Conservation (phyloP, 2,329 filamentous ascomycete species). For the Fusarium dimerum region DNA sequence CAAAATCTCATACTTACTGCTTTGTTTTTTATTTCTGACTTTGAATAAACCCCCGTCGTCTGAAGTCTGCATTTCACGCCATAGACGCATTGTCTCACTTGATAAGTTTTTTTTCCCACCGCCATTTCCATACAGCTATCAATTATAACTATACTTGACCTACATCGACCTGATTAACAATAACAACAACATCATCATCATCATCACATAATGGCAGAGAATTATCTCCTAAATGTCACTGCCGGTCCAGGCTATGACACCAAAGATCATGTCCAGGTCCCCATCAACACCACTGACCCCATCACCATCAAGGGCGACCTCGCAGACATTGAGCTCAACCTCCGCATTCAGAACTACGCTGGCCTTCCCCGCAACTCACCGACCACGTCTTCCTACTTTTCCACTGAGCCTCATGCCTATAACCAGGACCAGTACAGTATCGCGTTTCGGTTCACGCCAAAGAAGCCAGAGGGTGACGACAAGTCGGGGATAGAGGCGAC, state of each 20-base stretch:
- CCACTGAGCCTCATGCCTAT: slow-evolving; percentile 63
- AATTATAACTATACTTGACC: no score
- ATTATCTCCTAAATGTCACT: slow-evolving; percentile 80
- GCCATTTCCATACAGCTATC: no score
- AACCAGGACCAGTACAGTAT: slow-evolving; percentile 83
- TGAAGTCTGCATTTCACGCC: no score
- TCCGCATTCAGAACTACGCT: slow-evolving; percentile 68
- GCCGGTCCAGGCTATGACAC: slow-evolving; percentile 77
- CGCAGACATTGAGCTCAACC: slow-evolving; percentile 68
- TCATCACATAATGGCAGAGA: slow-evolving; percentile 58
- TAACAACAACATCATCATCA: background rate
- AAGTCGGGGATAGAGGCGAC: slow-evolving; percentile 60
- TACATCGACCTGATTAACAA: no score
- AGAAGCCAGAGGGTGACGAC: slow-evolving; percentile 37
- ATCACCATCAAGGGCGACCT: slow-evolving; percentile 63
- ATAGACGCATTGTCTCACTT: no score
- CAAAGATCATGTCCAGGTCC: slow-evolving; percentile 69
- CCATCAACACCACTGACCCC: slow-evolving; percentile 70
- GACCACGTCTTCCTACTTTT: slow-evolving; percentile 75
- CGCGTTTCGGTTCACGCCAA: slow-evolving; percentile 75
- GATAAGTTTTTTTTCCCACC: no score
- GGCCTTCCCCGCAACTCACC: slow-evolving; percentile 76
- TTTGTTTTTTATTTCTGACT: no score
- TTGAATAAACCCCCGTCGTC: no score
- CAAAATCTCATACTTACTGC: no score